These are phyloP conservation scores for Cyclotella distinguenda DNA, from an alignment of 108 stramenopile species.

Conservation along the genomic window DNA sequence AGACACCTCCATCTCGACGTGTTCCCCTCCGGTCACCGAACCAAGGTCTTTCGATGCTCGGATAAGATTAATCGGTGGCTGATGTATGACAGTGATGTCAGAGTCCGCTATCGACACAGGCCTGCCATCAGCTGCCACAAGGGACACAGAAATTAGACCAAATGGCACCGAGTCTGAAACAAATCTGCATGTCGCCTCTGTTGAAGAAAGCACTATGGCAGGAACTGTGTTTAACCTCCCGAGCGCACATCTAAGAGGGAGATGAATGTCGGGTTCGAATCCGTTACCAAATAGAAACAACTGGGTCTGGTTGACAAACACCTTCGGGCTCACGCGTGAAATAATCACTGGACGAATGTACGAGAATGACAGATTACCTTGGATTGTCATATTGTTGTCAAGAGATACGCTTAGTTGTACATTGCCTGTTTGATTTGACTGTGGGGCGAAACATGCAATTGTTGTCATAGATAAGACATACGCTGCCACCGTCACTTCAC, in stretches of 20 bases:
- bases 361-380: background rate
- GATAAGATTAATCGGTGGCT: background rate
- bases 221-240: background rate
- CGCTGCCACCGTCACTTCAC: background rate
- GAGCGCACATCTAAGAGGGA: background rate
- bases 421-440: background rate
- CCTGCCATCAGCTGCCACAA: background rate
- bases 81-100: background rate
- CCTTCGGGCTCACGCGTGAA: background rate
- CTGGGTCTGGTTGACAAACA: background rate
- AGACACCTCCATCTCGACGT: background rate
- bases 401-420: background rate
- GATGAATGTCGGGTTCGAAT: background rate
- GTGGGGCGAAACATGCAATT: conserved; percentile 2
- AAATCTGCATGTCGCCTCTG: conserved; percentile 2
- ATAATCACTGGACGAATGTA: background rate
- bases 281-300: background rate
- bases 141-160: background rate
- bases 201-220: conserved; percentile 7
- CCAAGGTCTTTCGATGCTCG: background rate
- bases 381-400: background rate
- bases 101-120: background rate
- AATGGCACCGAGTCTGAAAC: background rate
- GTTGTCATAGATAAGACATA: background rate
- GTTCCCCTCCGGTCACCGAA: background rate